Percentiles rank a stretch among this genome's conserved stretches.
phyloP scores from a whole-genome alignment of 108 stramenopile species.

The Aurantiochytrium sp. region DNA sequence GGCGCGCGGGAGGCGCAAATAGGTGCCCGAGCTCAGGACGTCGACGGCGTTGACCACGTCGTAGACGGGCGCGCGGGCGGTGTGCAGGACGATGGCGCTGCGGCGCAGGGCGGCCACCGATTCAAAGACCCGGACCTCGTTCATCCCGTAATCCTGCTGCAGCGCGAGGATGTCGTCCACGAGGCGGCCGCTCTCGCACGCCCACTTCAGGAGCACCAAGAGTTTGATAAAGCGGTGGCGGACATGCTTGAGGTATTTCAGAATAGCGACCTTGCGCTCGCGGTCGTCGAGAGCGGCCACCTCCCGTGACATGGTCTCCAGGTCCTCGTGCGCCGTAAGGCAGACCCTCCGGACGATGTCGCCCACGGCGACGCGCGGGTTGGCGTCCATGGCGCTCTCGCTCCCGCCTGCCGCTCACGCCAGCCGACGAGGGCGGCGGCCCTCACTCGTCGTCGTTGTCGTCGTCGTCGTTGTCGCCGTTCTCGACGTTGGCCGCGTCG shows the following conservation, averaged over 20 bases:
- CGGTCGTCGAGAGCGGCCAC: neutral
- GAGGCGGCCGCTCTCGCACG: neutral
- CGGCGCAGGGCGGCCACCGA: neutral
- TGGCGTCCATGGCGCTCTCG: neutral
- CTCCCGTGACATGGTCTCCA: neutral
- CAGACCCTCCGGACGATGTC: neutral
- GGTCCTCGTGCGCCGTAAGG: neutral
- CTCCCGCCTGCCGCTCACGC: too few relatives aligned
- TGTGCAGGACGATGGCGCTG: neutral
- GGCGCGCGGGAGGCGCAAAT: neutral
- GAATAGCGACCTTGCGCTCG: neutral
- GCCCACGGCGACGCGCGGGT: neutral
- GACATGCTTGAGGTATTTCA: neutral
- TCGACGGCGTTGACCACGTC: neutral
- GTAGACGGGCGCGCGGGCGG: neutral
- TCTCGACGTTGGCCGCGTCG: too few relatives aligned
- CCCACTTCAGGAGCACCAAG: neutral
- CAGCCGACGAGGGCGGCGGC: too few relatives aligned
- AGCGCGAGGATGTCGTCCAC: slow-evolving; percentile 16
- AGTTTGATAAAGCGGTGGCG: slow-evolving; percentile 3
- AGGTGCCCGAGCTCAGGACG: slow-evolving; percentile 8
- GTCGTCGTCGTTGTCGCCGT: too few relatives aligned
- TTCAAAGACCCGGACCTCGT: slow-evolving; percentile 26
- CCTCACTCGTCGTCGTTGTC: too few relatives aligned
- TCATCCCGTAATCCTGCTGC: neutral